phyloP scores from a whole-genome alignment of 495 filamentous ascomycete species.

The Neurospora sp. region DNA sequence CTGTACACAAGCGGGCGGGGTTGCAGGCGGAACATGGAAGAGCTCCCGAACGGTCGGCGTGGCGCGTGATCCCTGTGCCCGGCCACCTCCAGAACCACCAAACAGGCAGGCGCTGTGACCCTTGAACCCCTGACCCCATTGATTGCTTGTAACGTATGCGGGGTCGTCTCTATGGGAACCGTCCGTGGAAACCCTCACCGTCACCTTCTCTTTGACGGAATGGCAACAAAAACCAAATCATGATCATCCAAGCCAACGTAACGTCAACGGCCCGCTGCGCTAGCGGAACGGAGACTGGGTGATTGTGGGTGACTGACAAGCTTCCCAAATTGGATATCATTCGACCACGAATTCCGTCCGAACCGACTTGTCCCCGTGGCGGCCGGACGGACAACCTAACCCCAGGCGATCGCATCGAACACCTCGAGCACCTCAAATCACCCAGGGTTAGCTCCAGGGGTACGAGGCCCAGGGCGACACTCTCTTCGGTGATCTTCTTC shows the following conservation, averaged over 20 bases:
- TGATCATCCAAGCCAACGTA: neutral
- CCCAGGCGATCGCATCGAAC: neutral
- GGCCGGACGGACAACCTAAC: neutral
- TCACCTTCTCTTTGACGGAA: neutral
- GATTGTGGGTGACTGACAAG: neutral
- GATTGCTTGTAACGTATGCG: neutral
- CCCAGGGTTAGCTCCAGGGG: neutral
- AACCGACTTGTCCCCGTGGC: neutral
- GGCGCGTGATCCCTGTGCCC: constrained; percentile 9
- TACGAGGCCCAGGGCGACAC: neutral
- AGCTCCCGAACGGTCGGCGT: constrained; percentile 2
- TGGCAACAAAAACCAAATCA: neutral
- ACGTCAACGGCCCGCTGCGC: neutral
- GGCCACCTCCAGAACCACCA: constrained; percentile 5
- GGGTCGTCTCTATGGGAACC: neutral
- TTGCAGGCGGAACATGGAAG: neutral
- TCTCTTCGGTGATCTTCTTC: neutral
- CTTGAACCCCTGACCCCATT: neutral
- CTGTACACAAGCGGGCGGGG: neutral
- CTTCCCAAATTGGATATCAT: neutral
- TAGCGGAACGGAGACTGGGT: neutral
- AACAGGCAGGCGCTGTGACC: neutral
- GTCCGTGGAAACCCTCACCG: neutral
- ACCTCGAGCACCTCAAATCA: neutral
- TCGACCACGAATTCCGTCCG: neutral